Conservation (phyloP, 2,329 filamentous ascomycete genomes). For the Cladophialophora psammophila region DNA sequence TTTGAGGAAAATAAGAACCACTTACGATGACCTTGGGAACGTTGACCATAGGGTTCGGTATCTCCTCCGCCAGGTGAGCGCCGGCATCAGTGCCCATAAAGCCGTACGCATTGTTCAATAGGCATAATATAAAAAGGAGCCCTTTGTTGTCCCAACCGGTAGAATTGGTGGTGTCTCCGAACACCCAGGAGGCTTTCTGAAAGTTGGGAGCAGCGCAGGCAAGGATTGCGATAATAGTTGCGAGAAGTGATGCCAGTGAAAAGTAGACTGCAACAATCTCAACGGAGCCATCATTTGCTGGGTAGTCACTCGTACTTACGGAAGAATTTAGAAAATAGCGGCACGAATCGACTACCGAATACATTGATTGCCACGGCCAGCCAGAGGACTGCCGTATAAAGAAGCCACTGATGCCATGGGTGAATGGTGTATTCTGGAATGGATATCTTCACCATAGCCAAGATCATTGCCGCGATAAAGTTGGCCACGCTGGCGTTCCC, state of each 20-base stretch:
- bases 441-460: constrained; percentile 18
- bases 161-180: too few relatives aligned
- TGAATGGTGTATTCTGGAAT: constrained; percentile 14
- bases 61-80: constrained; percentile 9
- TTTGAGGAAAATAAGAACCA: too few relatives aligned
- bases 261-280: neutral
- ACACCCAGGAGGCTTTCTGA: too few relatives aligned
- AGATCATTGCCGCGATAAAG: constrained; percentile 24
- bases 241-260: too few relatives aligned
- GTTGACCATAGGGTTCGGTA: neutral
- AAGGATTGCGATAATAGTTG: too few relatives aligned
- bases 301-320: neutral
- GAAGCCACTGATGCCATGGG: constrained; percentile 21
- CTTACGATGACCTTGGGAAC: constrained; percentile 3
- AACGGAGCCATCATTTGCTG: neutral
- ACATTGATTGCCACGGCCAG: constrained; percentile 17
- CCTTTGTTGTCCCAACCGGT: constrained; percentile 1
- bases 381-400: constrained; percentile 15
- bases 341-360: constrained; percentile 5
- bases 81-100: constrained; percentile 4
- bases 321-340: constrained; percentile 10
- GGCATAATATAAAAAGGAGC: neutral
- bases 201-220: too few relatives aligned
- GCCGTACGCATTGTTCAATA: neutral
- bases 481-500: constrained; percentile 21